A percentile compares a stretch with the other conserved stretches of the same genome.
Evolutionary conservation across 305 asterid species (phyloP).

Genomic region (Solanum hybrid): DNA sequence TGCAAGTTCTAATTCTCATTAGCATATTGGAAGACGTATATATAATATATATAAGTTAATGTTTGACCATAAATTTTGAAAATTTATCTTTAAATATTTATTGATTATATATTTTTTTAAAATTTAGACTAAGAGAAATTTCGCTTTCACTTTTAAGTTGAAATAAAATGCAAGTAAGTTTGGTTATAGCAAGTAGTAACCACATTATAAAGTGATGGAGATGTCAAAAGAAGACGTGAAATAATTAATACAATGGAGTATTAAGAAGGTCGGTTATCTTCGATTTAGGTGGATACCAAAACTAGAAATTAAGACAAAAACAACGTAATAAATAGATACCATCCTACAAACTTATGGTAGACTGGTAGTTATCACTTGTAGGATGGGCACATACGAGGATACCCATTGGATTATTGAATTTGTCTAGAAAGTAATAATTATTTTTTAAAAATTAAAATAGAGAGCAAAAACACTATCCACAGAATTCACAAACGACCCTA

Average conservation of each 20-base stretch:
- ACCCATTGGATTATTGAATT: neutral
- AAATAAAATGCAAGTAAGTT: neutral
- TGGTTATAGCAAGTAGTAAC: neutral
- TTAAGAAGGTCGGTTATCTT: neutral
- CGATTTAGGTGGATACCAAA: neutral
- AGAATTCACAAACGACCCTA: neutral
- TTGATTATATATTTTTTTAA: neutral
- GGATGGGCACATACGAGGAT: neutral
- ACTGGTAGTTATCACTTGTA: neutral
- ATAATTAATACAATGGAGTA: neutral
- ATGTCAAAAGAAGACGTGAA: neutral
- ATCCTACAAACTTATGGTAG: neutral
- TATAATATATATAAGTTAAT: neutral
- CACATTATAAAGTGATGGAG: neutral
- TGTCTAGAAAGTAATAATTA: neutral
- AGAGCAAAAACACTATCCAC: neutral
- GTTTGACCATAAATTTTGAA: neutral
- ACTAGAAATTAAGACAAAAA: neutral
- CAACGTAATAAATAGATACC: neutral
- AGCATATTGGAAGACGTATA: neutral
- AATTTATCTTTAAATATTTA: neutral
- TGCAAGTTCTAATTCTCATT: conserved; percentile 18
- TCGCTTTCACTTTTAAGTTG: neutral
- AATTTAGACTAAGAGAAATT: neutral
- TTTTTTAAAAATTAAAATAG: neutral